phyloP scores from a whole-genome alignment of 2,329 filamentous ascomycete genomes.

The Aspergillus cejpii region DNA sequence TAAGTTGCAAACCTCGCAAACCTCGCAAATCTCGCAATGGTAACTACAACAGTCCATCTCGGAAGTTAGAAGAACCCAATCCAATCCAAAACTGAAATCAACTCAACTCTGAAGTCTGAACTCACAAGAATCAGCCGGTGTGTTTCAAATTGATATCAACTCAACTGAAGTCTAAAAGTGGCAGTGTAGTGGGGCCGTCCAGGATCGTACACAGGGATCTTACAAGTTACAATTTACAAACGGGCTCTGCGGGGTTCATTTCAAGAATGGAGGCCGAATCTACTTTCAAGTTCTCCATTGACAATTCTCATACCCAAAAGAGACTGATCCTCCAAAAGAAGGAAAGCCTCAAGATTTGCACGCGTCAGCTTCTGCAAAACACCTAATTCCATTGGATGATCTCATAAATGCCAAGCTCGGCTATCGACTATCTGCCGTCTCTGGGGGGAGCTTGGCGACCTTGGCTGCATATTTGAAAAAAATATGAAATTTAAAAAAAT shows the following conservation, averaged over 20 bases:
- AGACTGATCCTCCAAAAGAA: slow-evolving; percentile 3
- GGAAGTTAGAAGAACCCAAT: too few species aligned
- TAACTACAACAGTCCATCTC: background rate
- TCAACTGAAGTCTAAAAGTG: slow-evolving; percentile 25
- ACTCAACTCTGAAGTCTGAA: background rate
- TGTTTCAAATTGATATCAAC: slow-evolving; percentile 3
- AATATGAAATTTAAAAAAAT: background rate
- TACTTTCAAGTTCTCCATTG: too few species aligned
- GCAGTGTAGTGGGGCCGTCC: slow-evolving; percentile 25
- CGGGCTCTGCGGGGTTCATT: slow-evolving; percentile 23
- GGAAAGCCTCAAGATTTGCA: slow-evolving; percentile 24
- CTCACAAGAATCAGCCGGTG: slow-evolving; percentile 25
- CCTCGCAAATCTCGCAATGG: background rate
- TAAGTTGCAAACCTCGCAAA: background rate
- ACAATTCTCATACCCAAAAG: slow-evolving; percentile 6
- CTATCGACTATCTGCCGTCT: slow-evolving; percentile 38
- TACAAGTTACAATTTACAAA: too few species aligned
- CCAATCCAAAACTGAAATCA: background rate
- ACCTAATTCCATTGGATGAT: slow-evolving; percentile 24
- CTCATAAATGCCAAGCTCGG: slow-evolving; percentile 29
- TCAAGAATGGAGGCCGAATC: slow-evolving; percentile 1
- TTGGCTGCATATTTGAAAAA: background rate
- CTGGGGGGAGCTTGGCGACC: slow-evolving; percentile 5
- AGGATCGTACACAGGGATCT: slow-evolving; percentile 33
- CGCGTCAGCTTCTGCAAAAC: slow-evolving; percentile 31